Conservation (phyloP, 2,329 filamentous ascomycete species). For the Ophiostoma ips region DNA sequence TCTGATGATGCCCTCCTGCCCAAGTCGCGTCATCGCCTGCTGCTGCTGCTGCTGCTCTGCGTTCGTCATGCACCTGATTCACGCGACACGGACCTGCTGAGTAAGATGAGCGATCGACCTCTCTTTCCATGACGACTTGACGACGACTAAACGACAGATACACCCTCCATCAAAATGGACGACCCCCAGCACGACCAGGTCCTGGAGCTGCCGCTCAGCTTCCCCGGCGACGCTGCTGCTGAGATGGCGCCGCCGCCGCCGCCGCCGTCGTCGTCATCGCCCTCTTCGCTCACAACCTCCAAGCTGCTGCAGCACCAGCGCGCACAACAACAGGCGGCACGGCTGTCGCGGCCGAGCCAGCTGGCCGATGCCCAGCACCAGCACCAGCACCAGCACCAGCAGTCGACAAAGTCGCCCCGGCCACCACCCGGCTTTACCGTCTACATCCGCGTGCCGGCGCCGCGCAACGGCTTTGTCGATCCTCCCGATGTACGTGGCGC, state of each 20-base stretch:
- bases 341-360: not conserved
- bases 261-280: not conserved
- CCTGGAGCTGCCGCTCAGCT: slow-evolving; percentile 12
- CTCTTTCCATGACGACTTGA: too few relatives aligned
- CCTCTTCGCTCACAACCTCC: not conserved
- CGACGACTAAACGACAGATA: too few relatives aligned
- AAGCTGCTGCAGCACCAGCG: not conserved
- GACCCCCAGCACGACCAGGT: slow-evolving; percentile 11
- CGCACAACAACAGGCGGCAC: not conserved
- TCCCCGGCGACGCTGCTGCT: slow-evolving; percentile 8
- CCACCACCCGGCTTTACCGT: slow-evolving; percentile 52
- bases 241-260: not conserved
- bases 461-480: slow-evolving; percentile 76
- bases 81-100: too few relatives aligned
- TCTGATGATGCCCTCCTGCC: too few relatives aligned
- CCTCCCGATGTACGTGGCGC: slow-evolving; percentile 59
- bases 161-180: too few relatives aligned
- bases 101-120: too few relatives aligned
- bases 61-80: too few relatives aligned
- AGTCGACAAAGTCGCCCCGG: not conserved
- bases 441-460: slow-evolving; percentile 80
- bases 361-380: not conserved
- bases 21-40: too few relatives aligned
- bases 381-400: not conserved
- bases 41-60: too few relatives aligned